Base-by-base conservation (phyloP, 1,284 basidiomycete genomes). In the Moniliophthora roreri region DNA sequence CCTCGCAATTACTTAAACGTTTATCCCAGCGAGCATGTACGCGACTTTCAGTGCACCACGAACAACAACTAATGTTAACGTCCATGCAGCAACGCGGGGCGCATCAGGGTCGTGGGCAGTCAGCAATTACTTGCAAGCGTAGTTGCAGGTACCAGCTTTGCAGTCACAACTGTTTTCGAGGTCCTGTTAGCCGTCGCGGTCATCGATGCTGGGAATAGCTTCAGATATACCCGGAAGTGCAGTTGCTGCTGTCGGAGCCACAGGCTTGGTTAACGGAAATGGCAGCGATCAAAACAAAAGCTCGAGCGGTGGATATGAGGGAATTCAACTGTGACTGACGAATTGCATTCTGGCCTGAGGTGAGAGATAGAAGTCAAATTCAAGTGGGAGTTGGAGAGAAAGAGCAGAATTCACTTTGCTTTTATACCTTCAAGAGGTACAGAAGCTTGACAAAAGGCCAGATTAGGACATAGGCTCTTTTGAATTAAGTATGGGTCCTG, bases 231-330 rank as follows among this genome's bases (percentile, higher is more conserved):
- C 52, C 24, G 7, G 48, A 16, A 40, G 46, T 63, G 61, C 68
- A 67, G 11, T 55, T 60, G 62, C 67, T 68, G 53, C 40, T 51
- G 34, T 20, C 50, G 41, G 57, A 52, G 21, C 62, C 64, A 58
- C 70, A 72, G 37, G 60, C 61, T 34, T 57, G 54, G 63, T 70
- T 60, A 40, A 66, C 59, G 23, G 65, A 68, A 55, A 60, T 40
- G 44, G 60, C 13, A 38, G 50, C 37, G 56, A 49, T 58, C 67
- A 67, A 45, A 34, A 26, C 24, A 15, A 10, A 35, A 8, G 13
- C n/a, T n/a, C 37, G 23, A 5, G 10, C 13, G 20, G 18, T 26
- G 24, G n/a, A 26, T 24, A 26, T 32, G 18, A 26, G n/a, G 10
- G n/a, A 37, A 18, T 24, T 11, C 18, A 35, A 36, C 2, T 8